Evolutionary conservation across 345 rosid species (phyloP).

Genomic region (Salix brachista): DNA sequence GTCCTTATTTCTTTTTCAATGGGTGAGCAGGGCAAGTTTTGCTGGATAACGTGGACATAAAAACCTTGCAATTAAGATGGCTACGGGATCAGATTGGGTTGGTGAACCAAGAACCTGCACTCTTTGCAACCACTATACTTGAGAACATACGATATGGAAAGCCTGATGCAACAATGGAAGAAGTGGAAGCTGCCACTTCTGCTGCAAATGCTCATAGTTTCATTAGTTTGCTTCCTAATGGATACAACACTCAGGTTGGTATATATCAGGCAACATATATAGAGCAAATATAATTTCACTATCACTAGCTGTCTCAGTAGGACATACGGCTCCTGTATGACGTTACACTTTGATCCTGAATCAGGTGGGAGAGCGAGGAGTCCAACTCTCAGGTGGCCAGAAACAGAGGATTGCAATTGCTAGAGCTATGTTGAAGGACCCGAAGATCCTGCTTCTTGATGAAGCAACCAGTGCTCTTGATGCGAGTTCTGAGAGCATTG

Average conservation of each 20-base stretch:
- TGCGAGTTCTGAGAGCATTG: slow-evolving; percentile 96
- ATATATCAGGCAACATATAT: background rate
- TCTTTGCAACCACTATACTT: slow-evolving; percentile 88
- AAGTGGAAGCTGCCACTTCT: slow-evolving; percentile 88
- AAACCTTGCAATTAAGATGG: slow-evolving; percentile 83
- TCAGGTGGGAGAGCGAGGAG: slow-evolving; percentile 97
- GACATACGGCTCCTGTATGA: background rate
- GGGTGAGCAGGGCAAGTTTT: slow-evolving; percentile 72
- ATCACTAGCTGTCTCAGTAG: no score
- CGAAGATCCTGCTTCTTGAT: slow-evolving; percentile 89
- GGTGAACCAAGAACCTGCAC: slow-evolving; percentile 98
- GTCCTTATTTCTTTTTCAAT: background rate
- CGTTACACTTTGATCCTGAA: background rate
- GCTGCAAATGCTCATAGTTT: slow-evolving; percentile 97
- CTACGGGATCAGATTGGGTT: slow-evolving; percentile 87
- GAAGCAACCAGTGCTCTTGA: slow-evolving; percentile 99
- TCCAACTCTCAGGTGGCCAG: slow-evolving; percentile 97
- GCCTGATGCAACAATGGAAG: slow-evolving; percentile 82
- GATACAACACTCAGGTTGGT: slow-evolving; percentile 88
- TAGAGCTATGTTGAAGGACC: slow-evolving; percentile 96
- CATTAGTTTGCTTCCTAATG: slow-evolving; percentile 86
- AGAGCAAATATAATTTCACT: background rate
- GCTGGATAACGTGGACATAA: slow-evolving; percentile 84
- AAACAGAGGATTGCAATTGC: slow-evolving; percentile 98
- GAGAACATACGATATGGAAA: slow-evolving; percentile 91